Percentiles rank a stretch among this genome's conserved stretches.
Evolutionary conservation across 495 filamentous ascomycete genomes (phyloP).

Genomic region (Articulospora tetracladia): DNA sequence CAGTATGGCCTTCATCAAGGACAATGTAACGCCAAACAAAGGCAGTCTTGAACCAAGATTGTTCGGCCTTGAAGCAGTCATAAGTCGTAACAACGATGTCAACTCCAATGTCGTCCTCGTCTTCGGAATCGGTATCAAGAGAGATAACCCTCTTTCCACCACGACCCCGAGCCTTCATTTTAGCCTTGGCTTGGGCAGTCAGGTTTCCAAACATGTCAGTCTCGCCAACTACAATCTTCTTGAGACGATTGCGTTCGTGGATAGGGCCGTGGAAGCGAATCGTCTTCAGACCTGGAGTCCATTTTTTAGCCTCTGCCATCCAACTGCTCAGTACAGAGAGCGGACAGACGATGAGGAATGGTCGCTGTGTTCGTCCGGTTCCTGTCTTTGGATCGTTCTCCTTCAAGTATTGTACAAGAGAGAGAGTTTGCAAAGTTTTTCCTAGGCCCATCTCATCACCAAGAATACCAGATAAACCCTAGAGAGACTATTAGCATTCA

Average conservation of each 20-base stretch:
- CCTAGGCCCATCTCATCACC: constrained; percentile 95
- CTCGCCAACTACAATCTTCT: constrained; percentile 40
- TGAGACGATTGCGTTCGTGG: constrained; percentile 44
- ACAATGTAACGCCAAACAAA: constrained; percentile 81
- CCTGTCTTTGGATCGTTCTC: constrained; percentile 56
- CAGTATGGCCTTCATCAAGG: constrained; percentile 80
- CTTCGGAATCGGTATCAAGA: constrained; percentile 33
- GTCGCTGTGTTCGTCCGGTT: constrained; percentile 18
- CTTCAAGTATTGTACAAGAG: constrained; percentile 65
- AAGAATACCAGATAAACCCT: constrained; percentile 65
- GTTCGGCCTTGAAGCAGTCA: constrained; percentile 54
- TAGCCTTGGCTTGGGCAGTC: constrained; percentile 26
- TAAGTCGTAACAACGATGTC: constrained; percentile 62
- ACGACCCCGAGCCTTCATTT: constrained; percentile 16
- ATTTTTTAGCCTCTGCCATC: constrained; percentile 56
- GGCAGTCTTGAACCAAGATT: constrained; percentile 53
- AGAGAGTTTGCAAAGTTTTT: constrained; percentile 87
- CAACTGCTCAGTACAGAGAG: constrained; percentile 91
- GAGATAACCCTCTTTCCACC: constrained; percentile 29
- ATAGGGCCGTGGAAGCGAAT: constrained; percentile 53
- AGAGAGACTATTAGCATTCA: not conserved
- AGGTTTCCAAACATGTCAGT: constrained; percentile 38
- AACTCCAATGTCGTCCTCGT: constrained; percentile 26
- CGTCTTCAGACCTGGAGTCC: constrained; percentile 53
- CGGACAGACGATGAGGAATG: constrained; percentile 69